Conservation (phyloP, 148 eudicot genomes). For the Amaranthus hypochondriacus region DNA sequence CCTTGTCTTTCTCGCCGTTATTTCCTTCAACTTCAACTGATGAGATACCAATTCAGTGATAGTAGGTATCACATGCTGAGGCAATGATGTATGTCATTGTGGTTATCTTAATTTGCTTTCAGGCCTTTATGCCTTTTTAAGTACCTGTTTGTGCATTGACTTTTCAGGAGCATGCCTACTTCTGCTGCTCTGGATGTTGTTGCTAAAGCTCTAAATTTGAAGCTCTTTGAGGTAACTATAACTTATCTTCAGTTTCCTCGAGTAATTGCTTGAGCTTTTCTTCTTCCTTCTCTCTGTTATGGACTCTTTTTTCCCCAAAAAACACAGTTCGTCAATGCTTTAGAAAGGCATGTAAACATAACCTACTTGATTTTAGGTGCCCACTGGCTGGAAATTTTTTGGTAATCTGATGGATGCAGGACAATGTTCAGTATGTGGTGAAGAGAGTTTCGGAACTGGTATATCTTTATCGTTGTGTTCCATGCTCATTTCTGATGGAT, state of each 20-base stretch:
- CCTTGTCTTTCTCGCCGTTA: not conserved
- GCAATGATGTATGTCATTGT: not conserved
- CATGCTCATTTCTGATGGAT: not conserved
- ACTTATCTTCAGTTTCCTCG: not conserved
- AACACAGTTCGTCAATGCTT: not conserved
- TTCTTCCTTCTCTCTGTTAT: not conserved
- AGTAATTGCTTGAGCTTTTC: not conserved
- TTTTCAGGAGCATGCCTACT: slow-evolving; percentile 96
- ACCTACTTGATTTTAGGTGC: slow-evolving; percentile 46
- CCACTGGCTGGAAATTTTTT: slow-evolving; percentile 98
- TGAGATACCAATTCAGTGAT: not conserved
- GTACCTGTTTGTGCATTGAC: slow-evolving; percentile 12
- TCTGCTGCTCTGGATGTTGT: slow-evolving; percentile 99
- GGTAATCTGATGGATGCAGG: slow-evolving; percentile 99
- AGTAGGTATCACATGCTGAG: not conserved
- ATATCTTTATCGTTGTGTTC: slow-evolving; percentile 12
- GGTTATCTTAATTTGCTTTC: slow-evolving; percentile 8
- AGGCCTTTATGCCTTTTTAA: not conserved
- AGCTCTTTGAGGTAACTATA: slow-evolving; percentile 77
- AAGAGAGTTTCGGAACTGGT: slow-evolving; percentile 99
- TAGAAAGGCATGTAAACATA: not conserved
- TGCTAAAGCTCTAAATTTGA: slow-evolving; percentile 71
- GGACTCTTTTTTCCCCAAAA: not conserved
- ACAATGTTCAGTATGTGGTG: slow-evolving; percentile 87
- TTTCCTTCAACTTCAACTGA: not conserved